A percentile compares a stretch with the other conserved stretches of the same genome.
phyloP scores from a whole-genome alignment of 768 basidiomycete species.

The Lentinula sp. region DNA sequence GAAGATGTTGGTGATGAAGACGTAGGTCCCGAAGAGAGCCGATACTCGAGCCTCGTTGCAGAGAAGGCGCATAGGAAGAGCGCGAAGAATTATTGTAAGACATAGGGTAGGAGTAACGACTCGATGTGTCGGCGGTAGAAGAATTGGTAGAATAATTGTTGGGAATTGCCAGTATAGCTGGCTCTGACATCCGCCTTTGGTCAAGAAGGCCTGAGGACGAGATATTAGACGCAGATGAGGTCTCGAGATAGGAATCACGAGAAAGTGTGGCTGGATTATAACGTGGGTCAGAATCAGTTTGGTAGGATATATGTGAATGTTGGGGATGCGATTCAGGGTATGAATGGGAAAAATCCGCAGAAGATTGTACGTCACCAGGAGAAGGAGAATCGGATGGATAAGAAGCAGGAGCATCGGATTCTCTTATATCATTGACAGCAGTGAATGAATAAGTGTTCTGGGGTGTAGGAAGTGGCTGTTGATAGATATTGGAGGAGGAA shows the following conservation, averaged over 20 bases:
- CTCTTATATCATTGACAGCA: conserved; percentile 18
- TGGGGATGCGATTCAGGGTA: conserved; percentile 38
- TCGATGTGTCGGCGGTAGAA: not conserved
- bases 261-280: conserved; percentile 30
- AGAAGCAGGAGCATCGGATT: conserved; percentile 14
- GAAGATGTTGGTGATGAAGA: conserved; percentile 23
- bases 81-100: conserved; percentile 19
- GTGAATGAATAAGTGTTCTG: conserved; percentile 12
- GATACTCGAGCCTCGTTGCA: conserved; percentile 40
- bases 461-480: conserved; percentile 9
- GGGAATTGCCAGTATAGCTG: conserved; percentile 40
- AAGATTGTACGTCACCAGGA: conserved; percentile 27
- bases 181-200: conserved; percentile 68
- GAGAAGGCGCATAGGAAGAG: conserved; percentile 30
- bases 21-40: conserved; percentile 40
- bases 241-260: conserved; percentile 25
- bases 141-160: conserved; percentile 29
- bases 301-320: conserved; percentile 32
- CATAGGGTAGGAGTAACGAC: conserved; percentile 14
- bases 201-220: conserved; percentile 35
- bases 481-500: conserved; percentile 12
- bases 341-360: conserved; percentile 32
- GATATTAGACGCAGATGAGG: conserved; percentile 20
- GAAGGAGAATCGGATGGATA: conserved; percentile 32
- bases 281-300: conserved; percentile 31